A percentile compares a stretch with the other conserved stretches of the same genome.
Evolutionary conservation across 352 stramenopile species (phyloP).

Genomic region (Globisporangium acanthophoron): DNA sequence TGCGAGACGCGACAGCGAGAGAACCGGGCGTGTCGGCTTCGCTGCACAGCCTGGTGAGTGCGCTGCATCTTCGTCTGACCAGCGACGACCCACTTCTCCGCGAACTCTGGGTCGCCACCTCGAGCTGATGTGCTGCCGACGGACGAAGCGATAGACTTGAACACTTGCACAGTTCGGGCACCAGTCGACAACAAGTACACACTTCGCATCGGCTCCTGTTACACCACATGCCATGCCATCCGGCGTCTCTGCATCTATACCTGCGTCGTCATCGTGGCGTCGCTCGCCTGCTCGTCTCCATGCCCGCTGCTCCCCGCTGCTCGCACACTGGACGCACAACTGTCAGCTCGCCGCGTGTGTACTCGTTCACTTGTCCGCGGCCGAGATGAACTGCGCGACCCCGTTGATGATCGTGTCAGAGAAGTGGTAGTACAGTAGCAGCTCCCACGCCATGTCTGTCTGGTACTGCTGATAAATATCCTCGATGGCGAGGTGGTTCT

Average conservation of each 20-base stretch:
- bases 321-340: neutral
- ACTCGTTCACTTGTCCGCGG: conserved; percentile 5
- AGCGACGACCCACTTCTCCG: conserved; percentile 14
- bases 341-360: neutral
- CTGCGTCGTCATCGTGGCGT: neutral
- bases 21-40: neutral
- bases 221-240: neutral
- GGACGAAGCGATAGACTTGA: neutral
- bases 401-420: conserved; percentile 67
- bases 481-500: conserved; percentile 60
- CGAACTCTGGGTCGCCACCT: conserved; percentile 4
- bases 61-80: conserved; percentile 5
- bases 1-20: neutral
- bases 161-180: neutral
- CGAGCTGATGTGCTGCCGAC: neutral
- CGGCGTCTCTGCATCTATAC: neutral
- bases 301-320: neutral
- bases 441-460: conserved; percentile 59
- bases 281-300: neutral
- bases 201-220: neutral
- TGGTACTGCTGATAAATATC: conserved; percentile 85
- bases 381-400: conserved; percentile 52
- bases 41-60: neutral
- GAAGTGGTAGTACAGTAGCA: conserved; percentile 76
- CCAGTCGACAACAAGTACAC: neutral